Base-by-base conservation (phyloP, 1,284 basidiomycete genomes). In the Microbotryum silenes-acaulis region DNA sequence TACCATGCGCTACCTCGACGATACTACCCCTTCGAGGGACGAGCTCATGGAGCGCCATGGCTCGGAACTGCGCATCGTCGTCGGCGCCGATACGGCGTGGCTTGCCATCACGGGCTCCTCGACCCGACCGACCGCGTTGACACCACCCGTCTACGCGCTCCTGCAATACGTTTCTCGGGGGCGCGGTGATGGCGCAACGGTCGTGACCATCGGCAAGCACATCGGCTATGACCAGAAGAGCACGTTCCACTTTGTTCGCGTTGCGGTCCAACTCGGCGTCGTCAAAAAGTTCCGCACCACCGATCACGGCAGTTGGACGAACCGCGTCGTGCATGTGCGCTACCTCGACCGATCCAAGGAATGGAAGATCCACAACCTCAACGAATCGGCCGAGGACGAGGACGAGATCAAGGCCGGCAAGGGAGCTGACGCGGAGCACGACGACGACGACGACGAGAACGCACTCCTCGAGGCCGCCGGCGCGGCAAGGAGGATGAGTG, bases 141-240 rank as follows among this genome's bases (percentile, higher is more conserved):
- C 86, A 45, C 83, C 86, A 0, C 86, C 88, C 81, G 85, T 90
- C 3, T 93, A 91, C 73, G 82, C 83, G n/a, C 83, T 85, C 3
- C 80, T 94, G n/a, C 89, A 92, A 73, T 79, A 90, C 55, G 84
- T 94, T 68, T 86, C 87, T 44, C 82, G 88, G 53, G 86, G 86
- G 3, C 79, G 90, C 61, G 85, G 88, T 63, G 76, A 80, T 20
- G 91, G 91, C 9, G 80, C 89, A 4, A 86, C 87, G 18, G 85
- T 88, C 51, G 81, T 89, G 14, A 82, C 87, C 47, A 79, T 94
- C 14, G 88, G 88, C 46, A 82, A 83, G 67, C 79, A 82, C 68
- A 85, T 89, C n/a, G 83, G 83, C 51, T 90, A 91, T 71, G 90
- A 92, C 72, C 88, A 89, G 71, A 92, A 91, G 75, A 87, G 88